phyloP scores from a whole-genome alignment of 345 rosid genomes.

The Boechera stricta region DNA sequence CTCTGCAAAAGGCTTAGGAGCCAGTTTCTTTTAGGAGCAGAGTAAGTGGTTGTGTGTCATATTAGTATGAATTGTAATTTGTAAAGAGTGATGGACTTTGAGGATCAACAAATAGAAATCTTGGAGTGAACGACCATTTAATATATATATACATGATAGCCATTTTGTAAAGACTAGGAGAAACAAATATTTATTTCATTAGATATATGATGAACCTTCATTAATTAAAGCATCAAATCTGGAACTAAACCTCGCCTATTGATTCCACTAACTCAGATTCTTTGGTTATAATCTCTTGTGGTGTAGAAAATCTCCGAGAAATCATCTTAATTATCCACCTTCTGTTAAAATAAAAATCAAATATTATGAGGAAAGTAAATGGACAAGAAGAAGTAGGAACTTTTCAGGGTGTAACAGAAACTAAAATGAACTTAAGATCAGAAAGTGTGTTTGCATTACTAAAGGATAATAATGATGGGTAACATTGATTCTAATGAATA shows the following conservation, averaged over 20 bases:
- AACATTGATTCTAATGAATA: constrained; percentile 19
- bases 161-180: constrained; percentile 24
- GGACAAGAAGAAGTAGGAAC: constrained; percentile 9
- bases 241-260: constrained; percentile 83
- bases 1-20: constrained; percentile 56
- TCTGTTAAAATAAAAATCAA: constrained; percentile 52
- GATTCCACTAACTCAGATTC: constrained; percentile 90
- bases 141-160: not conserved
- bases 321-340: constrained; percentile 87
- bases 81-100: constrained; percentile 27
- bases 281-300: constrained; percentile 62
- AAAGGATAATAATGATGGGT: not conserved
- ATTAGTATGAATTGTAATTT: not conserved
- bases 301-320: constrained; percentile 52
- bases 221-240: constrained; percentile 53
- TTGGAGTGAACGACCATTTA: not conserved
- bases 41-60: not conserved
- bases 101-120: not conserved
- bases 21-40: not conserved
- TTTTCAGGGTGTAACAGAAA: not conserved
- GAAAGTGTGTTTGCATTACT: not conserved
- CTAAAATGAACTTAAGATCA: constrained; percentile 4
- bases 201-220: constrained; percentile 59
- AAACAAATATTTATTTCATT: constrained; percentile 17
- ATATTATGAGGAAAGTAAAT: not conserved